phyloP scores from a whole-genome alignment of 805 yeast genomes.

The Candida germanica region DNA sequence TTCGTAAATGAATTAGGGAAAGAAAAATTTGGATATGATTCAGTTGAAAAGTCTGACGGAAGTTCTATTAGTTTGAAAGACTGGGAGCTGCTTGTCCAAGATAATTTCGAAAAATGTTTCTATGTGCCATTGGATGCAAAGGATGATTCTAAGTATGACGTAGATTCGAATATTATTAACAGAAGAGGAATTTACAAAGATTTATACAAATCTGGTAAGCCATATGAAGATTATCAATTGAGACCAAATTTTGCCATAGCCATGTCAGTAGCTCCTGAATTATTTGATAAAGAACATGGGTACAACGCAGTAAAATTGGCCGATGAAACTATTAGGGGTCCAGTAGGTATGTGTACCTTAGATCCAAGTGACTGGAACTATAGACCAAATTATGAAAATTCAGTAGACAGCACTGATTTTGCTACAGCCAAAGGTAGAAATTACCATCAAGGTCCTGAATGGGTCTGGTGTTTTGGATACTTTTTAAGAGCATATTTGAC shows the following conservation, averaged over 20 bases:
- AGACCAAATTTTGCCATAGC: constrained; percentile 93
- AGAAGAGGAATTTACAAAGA: constrained; percentile 95
- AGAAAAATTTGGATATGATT: constrained; percentile 55
- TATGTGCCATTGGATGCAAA: constrained; percentile 66
- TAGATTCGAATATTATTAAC: constrained; percentile 67
- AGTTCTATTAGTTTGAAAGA: constrained; percentile 50
- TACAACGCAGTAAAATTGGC: constrained; percentile 65
- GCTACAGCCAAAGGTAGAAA: constrained; percentile 94
- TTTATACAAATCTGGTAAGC: constrained; percentile 73
- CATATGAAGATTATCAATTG: constrained; percentile 89
- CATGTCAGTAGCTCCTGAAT: constrained; percentile 91
- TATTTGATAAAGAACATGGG: constrained; percentile 65
- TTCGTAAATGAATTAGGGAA: constrained; percentile 63
- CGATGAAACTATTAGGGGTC: constrained; percentile 76
- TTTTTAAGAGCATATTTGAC: constrained; percentile 73
- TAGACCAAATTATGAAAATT: constrained; percentile 81
- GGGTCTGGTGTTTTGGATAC: constrained; percentile 93
- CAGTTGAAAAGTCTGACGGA: constrained; percentile 61
- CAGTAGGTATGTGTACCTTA: constrained; percentile 85
- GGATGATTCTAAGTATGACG: constrained; percentile 58
- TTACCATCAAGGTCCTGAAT: constrained; percentile 98
- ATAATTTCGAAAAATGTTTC: constrained; percentile 75
- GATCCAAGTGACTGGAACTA: constrained; percentile 93
- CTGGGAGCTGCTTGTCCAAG: constrained; percentile 72
- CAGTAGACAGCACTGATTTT: constrained; percentile 80